These are phyloP conservation scores for Royoungia palumana DNA, from an alignment of 768 basidiomycete species.

Conservation along the genomic window DNA sequence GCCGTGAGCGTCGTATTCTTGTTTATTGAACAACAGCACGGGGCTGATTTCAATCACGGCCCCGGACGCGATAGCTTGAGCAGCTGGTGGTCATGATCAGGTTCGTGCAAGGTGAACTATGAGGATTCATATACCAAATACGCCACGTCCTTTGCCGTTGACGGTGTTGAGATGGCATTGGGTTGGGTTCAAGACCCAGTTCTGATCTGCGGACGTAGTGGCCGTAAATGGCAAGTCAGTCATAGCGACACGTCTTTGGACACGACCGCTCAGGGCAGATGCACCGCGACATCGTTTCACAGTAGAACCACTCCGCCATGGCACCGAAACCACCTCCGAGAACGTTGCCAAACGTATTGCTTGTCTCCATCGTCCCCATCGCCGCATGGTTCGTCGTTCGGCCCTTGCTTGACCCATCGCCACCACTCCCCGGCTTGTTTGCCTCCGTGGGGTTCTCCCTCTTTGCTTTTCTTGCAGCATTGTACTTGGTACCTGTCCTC, in stretches of 20 bases:
- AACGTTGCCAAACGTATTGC: slow-evolving; percentile 49
- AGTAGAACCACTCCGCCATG: slow-evolving; percentile 13
- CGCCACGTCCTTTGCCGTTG: slow-evolving; percentile 55
- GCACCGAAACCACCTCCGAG: slow-evolving; percentile 37
- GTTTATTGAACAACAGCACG: slow-evolving; percentile 57
- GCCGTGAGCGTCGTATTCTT: slow-evolving; percentile 69
- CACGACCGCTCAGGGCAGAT: too few relatives aligned
- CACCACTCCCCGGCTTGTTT: slow-evolving; percentile 69
- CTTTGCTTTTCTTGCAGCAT: slow-evolving; percentile 72
- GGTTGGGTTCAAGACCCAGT: slow-evolving; percentile 39
- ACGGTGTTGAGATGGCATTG: slow-evolving; percentile 46
- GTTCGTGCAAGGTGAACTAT: background rate
- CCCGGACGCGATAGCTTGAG: slow-evolving; percentile 38
- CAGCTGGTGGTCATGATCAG: slow-evolving; percentile 31
- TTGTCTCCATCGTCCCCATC: slow-evolving; percentile 61
- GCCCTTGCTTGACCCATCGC: slow-evolving; percentile 66
- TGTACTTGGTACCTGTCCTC: slow-evolving; percentile 80
- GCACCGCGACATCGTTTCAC: too few relatives aligned
- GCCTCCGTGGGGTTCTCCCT: slow-evolving; percentile 81
- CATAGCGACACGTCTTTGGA: too few relatives aligned
- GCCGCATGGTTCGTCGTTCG: slow-evolving; percentile 71
- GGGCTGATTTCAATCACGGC: slow-evolving; percentile 84
- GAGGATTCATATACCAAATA: slow-evolving; percentile 48
- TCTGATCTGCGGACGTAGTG: too few relatives aligned
- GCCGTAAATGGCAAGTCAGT: too few relatives aligned